Evolutionary conservation across 164 flowering plant genomes (phyloP).

Genomic region (Chimonanthus praecox): DNA sequence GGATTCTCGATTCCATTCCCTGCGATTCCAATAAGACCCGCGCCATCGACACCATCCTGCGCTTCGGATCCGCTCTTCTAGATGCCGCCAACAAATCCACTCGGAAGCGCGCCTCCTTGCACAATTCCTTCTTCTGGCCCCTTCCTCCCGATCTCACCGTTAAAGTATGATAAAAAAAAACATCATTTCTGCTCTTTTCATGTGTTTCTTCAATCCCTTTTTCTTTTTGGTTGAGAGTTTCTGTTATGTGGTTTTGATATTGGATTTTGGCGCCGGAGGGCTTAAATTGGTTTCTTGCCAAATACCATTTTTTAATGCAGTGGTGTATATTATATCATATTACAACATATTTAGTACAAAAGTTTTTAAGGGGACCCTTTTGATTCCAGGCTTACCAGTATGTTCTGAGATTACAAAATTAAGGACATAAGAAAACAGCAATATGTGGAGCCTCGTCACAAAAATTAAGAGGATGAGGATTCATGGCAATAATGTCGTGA

Average conservation of each 20-base stretch:
- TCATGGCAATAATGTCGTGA: too few relatives aligned
- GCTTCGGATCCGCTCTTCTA: slow-evolving; percentile 45
- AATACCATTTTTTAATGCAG: too few relatives aligned
- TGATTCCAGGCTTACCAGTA: too few relatives aligned
- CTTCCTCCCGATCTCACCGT: slow-evolving; percentile 82
- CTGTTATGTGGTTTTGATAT: too few relatives aligned
- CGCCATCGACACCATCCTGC: slow-evolving; percentile 51
- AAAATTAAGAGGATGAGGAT: too few relatives aligned
- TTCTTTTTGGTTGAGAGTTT: background rate
- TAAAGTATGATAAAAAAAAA: slow-evolving; percentile 36
- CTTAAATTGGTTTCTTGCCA: too few relatives aligned
- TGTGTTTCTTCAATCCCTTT: background rate
- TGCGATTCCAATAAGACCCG: slow-evolving; percentile 40
- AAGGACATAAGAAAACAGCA: too few relatives aligned
- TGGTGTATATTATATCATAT: too few relatives aligned
- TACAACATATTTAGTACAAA: too few relatives aligned
- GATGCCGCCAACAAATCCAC: slow-evolving; percentile 58
- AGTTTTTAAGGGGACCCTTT: too few relatives aligned
- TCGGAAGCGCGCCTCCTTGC: slow-evolving; percentile 50
- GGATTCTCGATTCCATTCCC: slow-evolving; percentile 47
- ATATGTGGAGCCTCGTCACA: too few relatives aligned
- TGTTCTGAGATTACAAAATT: too few relatives aligned
- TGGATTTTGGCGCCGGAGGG: background rate
- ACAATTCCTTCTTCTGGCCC: slow-evolving; percentile 67
- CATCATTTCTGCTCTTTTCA: background rate